These are phyloP conservation scores for Vicia sativa DNA, from an alignment of 306 rosid genomes.

Conservation along the genomic window DNA sequence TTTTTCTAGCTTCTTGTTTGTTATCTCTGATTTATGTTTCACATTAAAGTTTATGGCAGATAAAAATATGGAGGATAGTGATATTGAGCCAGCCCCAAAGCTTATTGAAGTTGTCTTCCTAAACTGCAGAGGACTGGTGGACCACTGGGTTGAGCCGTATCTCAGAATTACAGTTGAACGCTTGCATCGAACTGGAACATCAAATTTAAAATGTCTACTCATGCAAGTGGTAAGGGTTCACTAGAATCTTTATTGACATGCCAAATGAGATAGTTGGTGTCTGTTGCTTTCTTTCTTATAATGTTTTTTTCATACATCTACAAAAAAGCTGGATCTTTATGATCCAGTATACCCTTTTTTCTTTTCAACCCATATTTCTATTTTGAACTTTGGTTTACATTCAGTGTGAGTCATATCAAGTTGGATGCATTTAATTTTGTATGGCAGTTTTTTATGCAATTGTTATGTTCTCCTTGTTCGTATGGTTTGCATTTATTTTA, in stretches of 20 bases:
- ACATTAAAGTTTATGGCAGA: slow-evolving; percentile 70
- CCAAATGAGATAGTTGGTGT: not conserved
- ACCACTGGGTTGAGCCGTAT: slow-evolving; percentile 95
- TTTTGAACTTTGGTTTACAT: slow-evolving; percentile 8
- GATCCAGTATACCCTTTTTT: slow-evolving; percentile 3
- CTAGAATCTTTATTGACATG: slow-evolving; percentile 8
- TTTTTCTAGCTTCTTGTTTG: slow-evolving; percentile 22
- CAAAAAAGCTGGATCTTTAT: slow-evolving; percentile 1
- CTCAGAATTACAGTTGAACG: slow-evolving; percentile 80
- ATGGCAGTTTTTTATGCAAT: slow-evolving; percentile 7
- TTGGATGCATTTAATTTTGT: slow-evolving; percentile 17
- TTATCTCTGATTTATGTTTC: slow-evolving; percentile 32
- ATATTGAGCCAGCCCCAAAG: slow-evolving; percentile 93
- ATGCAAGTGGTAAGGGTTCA: slow-evolving; percentile 78
- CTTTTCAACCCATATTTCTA: slow-evolving; percentile 9
- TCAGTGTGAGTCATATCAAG: not conserved
- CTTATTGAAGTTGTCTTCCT: slow-evolving; percentile 85
- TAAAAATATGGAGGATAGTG: slow-evolving; percentile 82
- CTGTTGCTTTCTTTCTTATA: slow-evolving; percentile 18
- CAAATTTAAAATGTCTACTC: slow-evolving; percentile 86
- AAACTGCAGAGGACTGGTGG: slow-evolving; percentile 94
- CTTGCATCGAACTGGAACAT: slow-evolving; percentile 66
- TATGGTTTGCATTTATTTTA: slow-evolving; percentile 2
- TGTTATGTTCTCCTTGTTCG: slow-evolving; percentile 10
- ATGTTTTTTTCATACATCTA: slow-evolving; percentile 4